Evolutionary conservation across 2,329 filamentous ascomycete species (phyloP).

Genomic region (Pseudopyrenochaeta lycopersici): DNA sequence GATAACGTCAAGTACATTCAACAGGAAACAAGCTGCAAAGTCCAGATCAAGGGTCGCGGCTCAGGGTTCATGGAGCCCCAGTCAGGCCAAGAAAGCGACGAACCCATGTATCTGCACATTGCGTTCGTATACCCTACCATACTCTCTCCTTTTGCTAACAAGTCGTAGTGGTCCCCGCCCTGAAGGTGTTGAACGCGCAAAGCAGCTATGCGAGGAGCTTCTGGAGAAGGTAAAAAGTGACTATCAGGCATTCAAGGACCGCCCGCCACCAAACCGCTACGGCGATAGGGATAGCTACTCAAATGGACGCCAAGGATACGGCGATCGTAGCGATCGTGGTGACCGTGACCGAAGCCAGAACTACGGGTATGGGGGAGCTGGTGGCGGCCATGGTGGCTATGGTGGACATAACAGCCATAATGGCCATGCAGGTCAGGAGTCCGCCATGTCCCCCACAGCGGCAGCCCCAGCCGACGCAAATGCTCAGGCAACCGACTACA

Average conservation of each 20-base stretch:
- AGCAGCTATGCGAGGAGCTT: constrained; percentile 87
- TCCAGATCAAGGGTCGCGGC: constrained; percentile 96
- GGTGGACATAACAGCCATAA: constrained; percentile 48
- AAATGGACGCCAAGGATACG: constrained; percentile 51
- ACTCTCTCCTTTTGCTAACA: constrained; percentile 19
- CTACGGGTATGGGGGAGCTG: constrained; percentile 52
- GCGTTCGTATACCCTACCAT: constrained; percentile 67
- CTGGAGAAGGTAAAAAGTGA: constrained; percentile 86
- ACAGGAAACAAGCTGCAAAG: constrained; percentile 90
- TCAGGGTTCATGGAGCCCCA: constrained; percentile 92
- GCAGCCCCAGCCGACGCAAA: constrained; percentile 51
- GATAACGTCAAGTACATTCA: constrained; percentile 99
- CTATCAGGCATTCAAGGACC: constrained; percentile 87
- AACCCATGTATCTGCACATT: constrained; percentile 96
- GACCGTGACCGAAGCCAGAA: constrained; percentile 53
- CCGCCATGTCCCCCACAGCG: constrained; percentile 43
- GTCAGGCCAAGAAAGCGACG: constrained; percentile 90
- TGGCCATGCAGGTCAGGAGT: constrained; percentile 25
- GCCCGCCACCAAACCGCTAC: constrained; percentile 61
- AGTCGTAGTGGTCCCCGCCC: constrained; percentile 79
- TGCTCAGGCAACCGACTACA: constrained; percentile 68
- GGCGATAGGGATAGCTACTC: constrained; percentile 52
- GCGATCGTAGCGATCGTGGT: constrained; percentile 51
- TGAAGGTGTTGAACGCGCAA: constrained; percentile 84
- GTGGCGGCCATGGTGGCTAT: constrained; percentile 45